Base-by-base conservation (phyloP, 2,329 filamentous ascomycete species). In the Aspergillus ochraceoroseus region DNA sequence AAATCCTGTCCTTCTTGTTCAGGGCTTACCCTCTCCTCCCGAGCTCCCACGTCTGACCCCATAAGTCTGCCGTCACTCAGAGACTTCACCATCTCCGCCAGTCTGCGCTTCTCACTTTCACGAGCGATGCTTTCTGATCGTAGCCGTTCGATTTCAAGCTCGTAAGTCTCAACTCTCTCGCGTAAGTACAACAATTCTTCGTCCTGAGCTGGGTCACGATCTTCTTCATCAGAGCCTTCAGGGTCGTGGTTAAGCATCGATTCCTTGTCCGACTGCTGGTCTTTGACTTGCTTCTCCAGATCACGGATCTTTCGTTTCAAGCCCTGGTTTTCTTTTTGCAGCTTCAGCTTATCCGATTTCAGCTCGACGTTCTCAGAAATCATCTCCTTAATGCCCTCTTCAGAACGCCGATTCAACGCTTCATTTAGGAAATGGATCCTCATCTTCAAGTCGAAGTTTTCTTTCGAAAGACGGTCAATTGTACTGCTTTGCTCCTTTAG, bases 351-450 rank as follows among this genome's bases (percentile, higher is more conserved):
- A 46, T 86, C 87, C 0, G 90, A 95, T 65, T 94, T 92, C 33
- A 96, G 76, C 61, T 95, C 88, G 3, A 96, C 90, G 56, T 95
- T 98, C 65, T 95, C 90, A 30, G 87, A 88, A 55, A 96, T 94
- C 83, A 95, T 94, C 62, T 95, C 90, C 67, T 94, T 94, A 62
- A 98, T 83, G 49, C 89, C 88, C 67, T 96, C 90, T 62, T 96
- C 90, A 1, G 89, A 95, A 28, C 94, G 77, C 59, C 90, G 92
- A 64, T 94, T 88, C 13, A 98, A 71, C 1, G 90, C 85, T 63
- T 96, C 87, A 56, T 90, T 94, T 33, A 98, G 76, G 59, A 95
- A 98, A 74, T 95, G 94, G 50, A 96, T 92, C 62, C 95, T 94
- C 66, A 96, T 81, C 66, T 96, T 95, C 40, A 96, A 70, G 61